Percentiles rank a stretch among this genome's conserved stretches.
phyloP scores from a whole-genome alignment of 768 basidiomycete species.

The Boletellus ananiceps region DNA sequence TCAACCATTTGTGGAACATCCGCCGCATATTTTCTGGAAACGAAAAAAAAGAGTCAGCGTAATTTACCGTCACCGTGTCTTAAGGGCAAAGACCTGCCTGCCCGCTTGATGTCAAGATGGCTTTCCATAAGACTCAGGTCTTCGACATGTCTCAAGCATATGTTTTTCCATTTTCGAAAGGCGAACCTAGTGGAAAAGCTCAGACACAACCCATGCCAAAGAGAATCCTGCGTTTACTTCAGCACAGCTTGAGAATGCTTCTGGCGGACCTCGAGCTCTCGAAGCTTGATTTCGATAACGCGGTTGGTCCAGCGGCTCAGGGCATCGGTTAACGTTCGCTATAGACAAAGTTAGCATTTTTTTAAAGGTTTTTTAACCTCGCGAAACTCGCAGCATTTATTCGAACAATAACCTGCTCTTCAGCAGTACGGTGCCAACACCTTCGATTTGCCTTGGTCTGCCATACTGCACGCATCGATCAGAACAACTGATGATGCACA shows the following conservation, averaged over 20 bases:
- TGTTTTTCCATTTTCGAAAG: conserved; percentile 66
- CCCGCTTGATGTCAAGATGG: conserved; percentile 73
- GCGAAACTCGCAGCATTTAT: conserved; percentile 37
- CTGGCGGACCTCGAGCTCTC: conserved; percentile 62
- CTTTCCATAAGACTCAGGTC: conserved; percentile 79
- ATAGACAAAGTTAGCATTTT: conserved; percentile 2
- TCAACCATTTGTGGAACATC: conserved; percentile 67
- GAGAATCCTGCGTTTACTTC: conserved; percentile 27
- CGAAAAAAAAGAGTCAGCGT: background rate
- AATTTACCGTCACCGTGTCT: background rate
- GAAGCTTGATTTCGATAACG: conserved; percentile 68
- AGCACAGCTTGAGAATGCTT: conserved; percentile 37
- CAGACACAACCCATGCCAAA: conserved; percentile 12
- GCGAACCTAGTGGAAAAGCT: conserved; percentile 39
- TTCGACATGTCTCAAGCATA: conserved; percentile 60
- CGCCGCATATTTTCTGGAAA: conserved; percentile 59
- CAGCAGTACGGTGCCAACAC: conserved; percentile 41
- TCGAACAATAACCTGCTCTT: conserved; percentile 37
- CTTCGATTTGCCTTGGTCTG: conserved; percentile 34
- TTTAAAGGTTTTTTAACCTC: background rate
- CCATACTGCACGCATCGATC: conserved; percentile 41
- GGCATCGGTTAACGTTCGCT: conserved; percentile 51
- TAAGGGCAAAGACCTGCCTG: conserved; percentile 45
- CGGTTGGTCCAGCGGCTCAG: conserved; percentile 65
- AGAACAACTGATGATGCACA: conserved; percentile 2